Evolutionary conservation across 345 rosid species (phyloP).

Genomic region (Salix suchowensis): DNA sequence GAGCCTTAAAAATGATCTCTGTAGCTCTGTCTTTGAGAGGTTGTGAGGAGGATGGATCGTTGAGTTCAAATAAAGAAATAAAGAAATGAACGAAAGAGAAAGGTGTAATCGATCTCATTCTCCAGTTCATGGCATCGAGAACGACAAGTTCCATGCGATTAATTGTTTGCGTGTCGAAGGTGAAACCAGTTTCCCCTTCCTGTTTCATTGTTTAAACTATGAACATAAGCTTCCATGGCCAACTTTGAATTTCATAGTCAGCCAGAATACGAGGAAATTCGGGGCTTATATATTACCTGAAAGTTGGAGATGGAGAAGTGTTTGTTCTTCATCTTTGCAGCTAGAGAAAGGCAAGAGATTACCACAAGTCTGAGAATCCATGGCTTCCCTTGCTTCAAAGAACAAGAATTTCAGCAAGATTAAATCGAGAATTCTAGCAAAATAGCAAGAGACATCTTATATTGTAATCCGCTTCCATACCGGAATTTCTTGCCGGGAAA

Average conservation of each 20-base stretch:
- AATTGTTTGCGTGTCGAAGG: constrained; percentile 36
- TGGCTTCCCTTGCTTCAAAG: constrained; percentile 39
- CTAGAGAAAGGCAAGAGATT: constrained; percentile 42
- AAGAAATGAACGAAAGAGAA: constrained; percentile 53
- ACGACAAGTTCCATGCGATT: constrained; percentile 54
- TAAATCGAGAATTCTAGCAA: background rate
- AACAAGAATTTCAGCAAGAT: background rate
- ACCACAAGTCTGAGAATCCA: constrained; percentile 39
- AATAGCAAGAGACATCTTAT: background rate
- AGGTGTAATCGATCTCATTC: constrained; percentile 71
- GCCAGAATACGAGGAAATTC: background rate
- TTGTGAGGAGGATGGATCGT: constrained; percentile 36
- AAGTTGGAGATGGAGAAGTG: constrained; percentile 27
- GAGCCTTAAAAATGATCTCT: constrained; percentile 46
- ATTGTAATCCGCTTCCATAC: constrained; percentile 12
- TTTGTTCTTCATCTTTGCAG: constrained; percentile 42
- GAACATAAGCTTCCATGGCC: background rate
- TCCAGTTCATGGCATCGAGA: constrained; percentile 56
- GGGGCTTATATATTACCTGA: constrained; percentile 20
- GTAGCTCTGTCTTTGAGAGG: constrained; percentile 49
- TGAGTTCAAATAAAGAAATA: constrained; percentile 35
- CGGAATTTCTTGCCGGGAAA: constrained; percentile 33
- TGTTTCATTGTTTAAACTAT: constrained; percentile 19
- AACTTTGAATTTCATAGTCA: background rate
- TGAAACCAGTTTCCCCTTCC: constrained; percentile 30